Base-by-base conservation (phyloP, 192 early-diverging fungal species). In the Backusella morwellensis region DNA sequence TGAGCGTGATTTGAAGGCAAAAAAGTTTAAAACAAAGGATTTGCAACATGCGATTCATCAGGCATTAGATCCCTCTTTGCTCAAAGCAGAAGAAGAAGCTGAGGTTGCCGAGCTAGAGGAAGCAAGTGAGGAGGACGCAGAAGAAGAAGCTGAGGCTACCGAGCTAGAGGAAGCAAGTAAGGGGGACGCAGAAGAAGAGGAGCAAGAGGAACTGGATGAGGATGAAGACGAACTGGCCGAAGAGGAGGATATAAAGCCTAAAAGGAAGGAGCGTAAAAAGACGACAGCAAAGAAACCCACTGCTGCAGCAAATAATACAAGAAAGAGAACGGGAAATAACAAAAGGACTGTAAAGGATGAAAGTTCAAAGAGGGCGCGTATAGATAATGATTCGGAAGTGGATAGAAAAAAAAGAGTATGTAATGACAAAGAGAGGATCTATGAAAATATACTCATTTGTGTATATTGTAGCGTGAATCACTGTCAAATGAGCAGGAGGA, bases 21-120 rank as follows among this genome's bases (percentile, higher is more conserved):
- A 84, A 29, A 84, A 84, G 42, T 84, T 84, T 70, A 84, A 78
- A 56, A 76, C 54, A 34, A 84, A 80, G 74, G 79, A 84, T 63
- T 66, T 84, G n/a, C 72, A 80, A 56, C 52, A 42, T 38, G 82
- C 82, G 0, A 63, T 84, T 12, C 54, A 76, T 26, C 77, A 84
- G 38, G 82, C 82, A 19, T 73, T 84, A 21, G 79, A 81, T 75
- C 79, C 82, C 14, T 73, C 74, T 72, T 40, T 77, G 35, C 52
- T 75, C 41, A 59, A 75, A 21, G 41, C 54, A 26, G 59, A 74
- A 56, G 74, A 63, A 23, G 73, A 79, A 54, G 72, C 44, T 34
- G 23, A 63, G 19, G 79, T 67, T 2, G 77, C 70, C 0, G 74
- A 75, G 34, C 50, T 70, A 36, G 77, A 78, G 54, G 66, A 70